These are phyloP conservation scores for Cercospora beticola DNA, from an alignment of 2,329 filamentous ascomycete genomes.

Conservation along the genomic window DNA sequence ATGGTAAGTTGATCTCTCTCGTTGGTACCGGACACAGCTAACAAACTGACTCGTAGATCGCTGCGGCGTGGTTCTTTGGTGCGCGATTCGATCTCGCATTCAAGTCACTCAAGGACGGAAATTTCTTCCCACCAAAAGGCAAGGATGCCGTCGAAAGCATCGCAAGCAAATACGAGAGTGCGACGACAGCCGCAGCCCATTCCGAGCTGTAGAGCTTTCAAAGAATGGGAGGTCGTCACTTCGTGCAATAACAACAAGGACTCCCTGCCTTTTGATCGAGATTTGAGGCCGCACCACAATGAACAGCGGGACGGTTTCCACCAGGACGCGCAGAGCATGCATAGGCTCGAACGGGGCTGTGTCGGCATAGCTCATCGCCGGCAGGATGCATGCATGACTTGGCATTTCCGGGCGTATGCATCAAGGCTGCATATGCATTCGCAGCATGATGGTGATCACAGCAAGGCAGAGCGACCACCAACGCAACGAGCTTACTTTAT, in stretches of 20 bases:
- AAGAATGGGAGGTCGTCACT: not conserved
- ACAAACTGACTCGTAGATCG: conserved; percentile 57
- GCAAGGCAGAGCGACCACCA: not conserved
- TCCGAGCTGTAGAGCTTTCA: conserved; percentile 27
- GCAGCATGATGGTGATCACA: not conserved
- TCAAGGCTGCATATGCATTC: not conserved
- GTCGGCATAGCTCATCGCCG: not conserved
- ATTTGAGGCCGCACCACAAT: not conserved
- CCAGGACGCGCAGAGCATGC: not conserved
- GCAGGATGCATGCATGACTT: not conserved
- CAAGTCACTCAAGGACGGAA: conserved; percentile 54
- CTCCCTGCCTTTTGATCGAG: not conserved
- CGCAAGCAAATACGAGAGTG: conserved; percentile 22
- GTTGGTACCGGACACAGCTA: not conserved
- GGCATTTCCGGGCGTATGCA: conserved; percentile 1
- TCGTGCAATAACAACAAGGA: not conserved
- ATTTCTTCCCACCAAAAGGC: conserved; percentile 23
- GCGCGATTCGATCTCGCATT: conserved; percentile 76
- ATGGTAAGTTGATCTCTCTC: conserved; percentile 65
- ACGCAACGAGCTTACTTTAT: not conserved
- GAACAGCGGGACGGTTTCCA: not conserved
- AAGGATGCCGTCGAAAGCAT: conserved; percentile 17
- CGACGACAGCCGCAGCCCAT: conserved; percentile 15
- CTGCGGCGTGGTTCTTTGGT: conserved; percentile 74
- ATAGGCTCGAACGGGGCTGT: not conserved